These are phyloP conservation scores for Chlamydomonas eustigma DNA, from an alignment of 139 green algal species.

Conservation along the genomic window DNA sequence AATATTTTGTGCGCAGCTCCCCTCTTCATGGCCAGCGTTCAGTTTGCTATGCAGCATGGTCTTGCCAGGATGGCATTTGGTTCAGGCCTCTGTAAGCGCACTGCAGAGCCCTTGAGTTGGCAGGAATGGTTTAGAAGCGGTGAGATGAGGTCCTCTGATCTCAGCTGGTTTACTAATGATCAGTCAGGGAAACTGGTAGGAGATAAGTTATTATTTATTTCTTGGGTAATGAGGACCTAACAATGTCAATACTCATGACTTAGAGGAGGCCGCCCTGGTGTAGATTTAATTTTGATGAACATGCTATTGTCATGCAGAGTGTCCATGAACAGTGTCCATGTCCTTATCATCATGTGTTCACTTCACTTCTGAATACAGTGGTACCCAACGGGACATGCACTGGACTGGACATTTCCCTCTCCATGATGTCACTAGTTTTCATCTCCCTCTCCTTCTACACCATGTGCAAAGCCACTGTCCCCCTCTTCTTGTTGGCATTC, in stretches of 20 bases:
- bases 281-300: background rate
- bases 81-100: background rate
- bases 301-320: background rate
- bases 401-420: conserved; percentile 90
- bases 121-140: background rate
- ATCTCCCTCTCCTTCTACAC: conserved; percentile 94
- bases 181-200: background rate
- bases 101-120: background rate
- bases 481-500: conserved; percentile 91
- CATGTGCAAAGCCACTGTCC: conserved; percentile 90
- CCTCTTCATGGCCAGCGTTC: conserved; percentile 2
- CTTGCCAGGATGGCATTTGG: background rate
- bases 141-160: background rate
- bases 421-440: conserved; percentile 83
- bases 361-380: conserved; percentile 40
- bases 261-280: background rate
- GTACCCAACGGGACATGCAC: conserved; percentile 85
- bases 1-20: background rate
- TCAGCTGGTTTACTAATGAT: background rate
- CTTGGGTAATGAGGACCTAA: background rate
- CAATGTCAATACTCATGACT: background rate
- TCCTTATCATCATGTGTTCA: background rate
- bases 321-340: background rate
- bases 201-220: background rate
- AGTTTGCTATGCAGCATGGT: conserved; percentile 15